phyloP scores from a whole-genome alignment of 192 early-diverging fungal species.

The Gonapodya prolifera region DNA sequence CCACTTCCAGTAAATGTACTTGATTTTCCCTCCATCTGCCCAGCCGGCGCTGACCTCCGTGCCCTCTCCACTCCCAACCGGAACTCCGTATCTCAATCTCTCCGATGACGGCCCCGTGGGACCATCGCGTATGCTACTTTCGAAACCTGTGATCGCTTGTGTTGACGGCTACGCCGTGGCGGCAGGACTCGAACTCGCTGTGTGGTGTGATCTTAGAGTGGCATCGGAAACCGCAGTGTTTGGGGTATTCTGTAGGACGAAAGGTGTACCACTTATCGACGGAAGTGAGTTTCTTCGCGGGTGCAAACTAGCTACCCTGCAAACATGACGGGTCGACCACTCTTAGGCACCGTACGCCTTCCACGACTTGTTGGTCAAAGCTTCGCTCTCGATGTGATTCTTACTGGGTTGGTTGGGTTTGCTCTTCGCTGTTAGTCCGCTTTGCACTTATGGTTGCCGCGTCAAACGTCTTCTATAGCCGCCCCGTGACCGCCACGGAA shows the following conservation, averaged over 20 bases:
- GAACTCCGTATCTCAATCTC: neutral
- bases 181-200: conserved; percentile 32
- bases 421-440: neutral
- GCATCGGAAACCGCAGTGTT: conserved; percentile 20
- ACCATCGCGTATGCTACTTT: conserved; percentile 29
- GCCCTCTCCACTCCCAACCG: neutral
- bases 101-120: conserved; percentile 21
- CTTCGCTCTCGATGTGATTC: conserved; percentile 30
- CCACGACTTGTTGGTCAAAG: conserved; percentile 29
- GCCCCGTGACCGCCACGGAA: conserved; percentile 24
- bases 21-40: no score
- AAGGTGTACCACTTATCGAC: conserved; percentile 36
- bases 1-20: no score
- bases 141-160: conserved; percentile 36
- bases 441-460: neutral
- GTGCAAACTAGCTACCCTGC: no score
- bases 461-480: no score
- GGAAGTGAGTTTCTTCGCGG: no score
- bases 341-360: conserved; percentile 17
- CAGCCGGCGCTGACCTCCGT: neutral
- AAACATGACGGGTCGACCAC: no score
- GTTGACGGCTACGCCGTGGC: conserved; percentile 38
- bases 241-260: conserved; percentile 30
- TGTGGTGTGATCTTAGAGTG: conserved; percentile 37
- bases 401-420: conserved; percentile 21